Base-by-base conservation (phyloP, 2,329 filamentous ascomycete genomes). In the Fusarium sambucinum region DNA sequence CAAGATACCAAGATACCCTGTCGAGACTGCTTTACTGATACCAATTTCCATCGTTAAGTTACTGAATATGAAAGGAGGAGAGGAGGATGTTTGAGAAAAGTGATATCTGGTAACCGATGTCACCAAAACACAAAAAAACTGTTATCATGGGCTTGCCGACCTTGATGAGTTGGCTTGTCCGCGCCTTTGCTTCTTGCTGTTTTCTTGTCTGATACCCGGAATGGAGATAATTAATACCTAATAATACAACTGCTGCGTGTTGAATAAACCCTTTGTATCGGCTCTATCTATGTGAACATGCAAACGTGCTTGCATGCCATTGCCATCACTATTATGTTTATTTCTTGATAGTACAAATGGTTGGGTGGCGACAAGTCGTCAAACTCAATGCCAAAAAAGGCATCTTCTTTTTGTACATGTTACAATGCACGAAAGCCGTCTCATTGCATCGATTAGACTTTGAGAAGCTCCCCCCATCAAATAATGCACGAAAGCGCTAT, bases 1-100 rank as follows among this genome's bases (percentile, higher is more conserved):
- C 77, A 79, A 80, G 79, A 80, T 80, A 80, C 79, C 81, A 81
- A 84, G 83, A 85, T 85, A 85, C 83, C 83, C 83, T 82, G 80
- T 83, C 80, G 78, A 84, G 80, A 83, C 80, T 83, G 81, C 79
- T 80, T 80, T 76, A 76, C 74, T 79, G 78, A 80, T 80, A 80
- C 78, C 78, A 79, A 71, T 78, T 78, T 79, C 70, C 70, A 77
- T 76, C 76, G 69, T 32, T 66, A 44, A 76, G 70, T 69, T 68
- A 44, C 66, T 69, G 60, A 68, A 70, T 66, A 63, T 62, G 55
- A 63, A 60, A 55, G 59, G 66, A 53, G 41, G 55, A 66, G 48
- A 65, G 45, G 50, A 60, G 62, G 69, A 70, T 63, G 58, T 53
- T 52, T 41, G 35, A 51, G 38, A 61, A 65, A 69, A 69, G 71